These are phyloP conservation scores for Prinsepia uniflora DNA, from an alignment of 306 rosid species.

Conservation along the genomic window DNA sequence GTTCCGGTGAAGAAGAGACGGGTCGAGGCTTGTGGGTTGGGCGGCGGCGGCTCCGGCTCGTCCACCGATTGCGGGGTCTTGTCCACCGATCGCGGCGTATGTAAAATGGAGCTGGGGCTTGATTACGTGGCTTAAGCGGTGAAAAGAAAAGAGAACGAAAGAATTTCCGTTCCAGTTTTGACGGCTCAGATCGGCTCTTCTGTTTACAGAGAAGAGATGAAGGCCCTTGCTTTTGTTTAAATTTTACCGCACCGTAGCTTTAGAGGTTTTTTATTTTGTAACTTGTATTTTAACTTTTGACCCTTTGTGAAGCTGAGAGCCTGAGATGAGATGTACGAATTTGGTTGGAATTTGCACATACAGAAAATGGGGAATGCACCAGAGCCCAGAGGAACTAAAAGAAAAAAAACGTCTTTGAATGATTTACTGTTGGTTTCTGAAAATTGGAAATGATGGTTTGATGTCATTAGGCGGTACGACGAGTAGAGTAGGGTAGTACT, in stretches of 20 bases:
- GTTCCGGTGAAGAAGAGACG: conserved; percentile 80
- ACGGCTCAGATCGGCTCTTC: conserved; percentile 39
- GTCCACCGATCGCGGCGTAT: conserved; percentile 22
- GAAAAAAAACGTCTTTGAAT: neutral
- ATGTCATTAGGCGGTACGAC: no score
- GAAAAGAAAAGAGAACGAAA: neutral
- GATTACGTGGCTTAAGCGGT: conserved; percentile 29
- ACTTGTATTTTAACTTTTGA: neutral
- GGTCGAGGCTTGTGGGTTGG: conserved; percentile 24
- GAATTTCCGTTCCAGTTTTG: conserved; percentile 41
- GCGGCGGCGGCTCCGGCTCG: neutral
- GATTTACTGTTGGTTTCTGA: no score
- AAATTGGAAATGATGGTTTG: no score
- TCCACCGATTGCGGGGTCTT: conserved; percentile 16
- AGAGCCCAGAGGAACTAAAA: conserved; percentile 26
- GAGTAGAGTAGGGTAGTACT: no score
- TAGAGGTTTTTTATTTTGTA: neutral
- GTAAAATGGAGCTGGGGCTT: conserved; percentile 49
- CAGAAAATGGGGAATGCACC: conserved; percentile 24
- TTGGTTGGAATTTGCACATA: conserved; percentile 27
- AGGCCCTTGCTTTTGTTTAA: conserved; percentile 21
- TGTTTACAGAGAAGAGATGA: conserved; percentile 35
- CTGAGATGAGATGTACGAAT: conserved; percentile 26
- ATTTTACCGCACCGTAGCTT: neutral
- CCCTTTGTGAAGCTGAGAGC: conserved; percentile 3